Conservation (phyloP, 768 basidiomycete genomes). For the Galerina sulciceps region DNA sequence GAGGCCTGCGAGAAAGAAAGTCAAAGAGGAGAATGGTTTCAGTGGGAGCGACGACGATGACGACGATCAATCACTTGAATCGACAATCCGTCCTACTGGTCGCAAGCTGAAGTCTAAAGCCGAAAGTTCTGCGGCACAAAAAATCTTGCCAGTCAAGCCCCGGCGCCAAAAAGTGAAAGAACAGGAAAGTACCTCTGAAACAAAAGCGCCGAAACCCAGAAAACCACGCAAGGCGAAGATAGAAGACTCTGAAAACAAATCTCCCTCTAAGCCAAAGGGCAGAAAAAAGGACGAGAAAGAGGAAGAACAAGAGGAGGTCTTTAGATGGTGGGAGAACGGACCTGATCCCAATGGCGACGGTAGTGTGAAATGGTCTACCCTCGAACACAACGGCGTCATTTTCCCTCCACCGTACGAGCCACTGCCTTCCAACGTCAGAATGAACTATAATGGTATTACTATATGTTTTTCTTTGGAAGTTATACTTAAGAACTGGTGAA, state of each 20-base stretch:
- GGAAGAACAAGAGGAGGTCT: constrained; percentile 75
- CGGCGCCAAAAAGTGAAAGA: constrained; percentile 59
- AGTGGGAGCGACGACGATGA: constrained; percentile 38
- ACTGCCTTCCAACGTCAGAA: constrained; percentile 81
- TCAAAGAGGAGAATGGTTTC: constrained; percentile 51
- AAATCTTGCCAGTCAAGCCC: constrained; percentile 50
- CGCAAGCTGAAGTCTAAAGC: constrained; percentile 52
- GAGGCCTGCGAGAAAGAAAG: constrained; percentile 67
- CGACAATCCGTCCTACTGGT: constrained; percentile 37
- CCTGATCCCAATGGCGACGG: constrained; percentile 73
- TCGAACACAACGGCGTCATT: constrained; percentile 92
- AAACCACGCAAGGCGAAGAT: constrained; percentile 46
- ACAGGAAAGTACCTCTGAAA: constrained; percentile 48
- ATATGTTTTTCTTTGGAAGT: not conserved
- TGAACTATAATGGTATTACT: constrained; percentile 89
- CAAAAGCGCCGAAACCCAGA: constrained; percentile 49
- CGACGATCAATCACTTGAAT: constrained; percentile 38
- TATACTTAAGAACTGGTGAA: constrained; percentile 8
- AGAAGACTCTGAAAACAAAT: constrained; percentile 36
- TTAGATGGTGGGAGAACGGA: constrained; percentile 82
- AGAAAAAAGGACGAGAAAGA: constrained; percentile 64
- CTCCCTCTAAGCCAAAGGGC: constrained; percentile 44
- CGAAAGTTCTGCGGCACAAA: constrained; percentile 56
- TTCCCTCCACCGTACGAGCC: constrained; percentile 96
- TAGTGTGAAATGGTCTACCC: constrained; percentile 89